Percentiles rank a stretch among this genome's conserved stretches.
Evolutionary conservation across 768 basidiomycete species (phyloP).

Genomic region (Strobilomyces dryophilus): DNA sequence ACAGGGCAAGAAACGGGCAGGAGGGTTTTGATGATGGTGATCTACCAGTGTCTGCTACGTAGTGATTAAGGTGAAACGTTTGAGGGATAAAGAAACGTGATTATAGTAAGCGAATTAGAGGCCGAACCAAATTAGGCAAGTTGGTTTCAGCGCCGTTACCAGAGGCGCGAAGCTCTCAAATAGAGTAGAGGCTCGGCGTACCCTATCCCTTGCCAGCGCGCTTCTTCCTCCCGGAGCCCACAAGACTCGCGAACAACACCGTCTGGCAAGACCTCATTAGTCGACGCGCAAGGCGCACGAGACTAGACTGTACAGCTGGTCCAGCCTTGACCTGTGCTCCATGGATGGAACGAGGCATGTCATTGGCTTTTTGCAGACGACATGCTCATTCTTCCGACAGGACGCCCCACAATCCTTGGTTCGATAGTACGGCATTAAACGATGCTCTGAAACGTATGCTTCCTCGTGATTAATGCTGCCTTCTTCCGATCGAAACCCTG

Average conservation of each 20-base stretch:
- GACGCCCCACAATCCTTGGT: slow-evolving; percentile 59
- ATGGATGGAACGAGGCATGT: slow-evolving; percentile 74
- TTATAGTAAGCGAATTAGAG: neutral
- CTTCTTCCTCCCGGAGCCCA: slow-evolving; percentile 17
- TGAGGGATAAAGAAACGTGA: slow-evolving; percentile 1
- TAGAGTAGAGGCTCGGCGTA: slow-evolving; percentile 4
- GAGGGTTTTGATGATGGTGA: slow-evolving; percentile 56
- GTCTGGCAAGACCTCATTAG: slow-evolving; percentile 11
- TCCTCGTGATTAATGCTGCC: neutral
- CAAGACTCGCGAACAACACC: slow-evolving; percentile 13
- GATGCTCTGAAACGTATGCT: slow-evolving; percentile 63
- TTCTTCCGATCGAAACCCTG: slow-evolving; percentile 5
- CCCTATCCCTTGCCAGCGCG: slow-evolving; percentile 17
- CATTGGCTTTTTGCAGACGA: neutral
- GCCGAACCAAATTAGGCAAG: slow-evolving; percentile 19
- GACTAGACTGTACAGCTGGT: slow-evolving; percentile 66
- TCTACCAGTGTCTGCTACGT: neutral
- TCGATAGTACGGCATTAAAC: slow-evolving; percentile 58
- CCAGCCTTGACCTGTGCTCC: slow-evolving; percentile 49
- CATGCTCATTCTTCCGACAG: slow-evolving; percentile 22
- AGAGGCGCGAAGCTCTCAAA: neutral
- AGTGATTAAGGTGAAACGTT: neutral
- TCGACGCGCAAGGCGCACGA: slow-evolving; percentile 62
- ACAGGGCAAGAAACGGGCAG: slow-evolving; percentile 59
- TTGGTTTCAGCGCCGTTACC: slow-evolving; percentile 17